Evolutionary conservation across 208 protist genomes (phyloP), one percentile per base, ranked within the genome.

Genomic region (Herpetomonas muscarum): DNA sequence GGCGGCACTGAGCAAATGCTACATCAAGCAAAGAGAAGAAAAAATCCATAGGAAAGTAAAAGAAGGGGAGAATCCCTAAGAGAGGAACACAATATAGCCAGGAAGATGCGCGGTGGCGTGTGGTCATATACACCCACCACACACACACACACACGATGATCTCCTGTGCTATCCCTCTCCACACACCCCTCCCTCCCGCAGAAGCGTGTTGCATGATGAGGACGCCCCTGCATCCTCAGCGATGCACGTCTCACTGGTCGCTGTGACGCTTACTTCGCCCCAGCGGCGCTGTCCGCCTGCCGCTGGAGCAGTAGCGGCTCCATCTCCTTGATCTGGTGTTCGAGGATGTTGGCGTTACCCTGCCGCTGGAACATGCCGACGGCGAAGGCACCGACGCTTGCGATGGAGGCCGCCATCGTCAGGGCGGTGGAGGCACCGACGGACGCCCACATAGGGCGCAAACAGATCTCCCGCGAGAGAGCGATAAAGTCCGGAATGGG

Each of bases 361-460:
- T 36, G 55, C 10, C 86, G 81, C 50, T 93, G 86, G 19, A 90
- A 73, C 36, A 80, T 63, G n/a, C 81, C 86, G 24, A 81, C 79
- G 5, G 67, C 64, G 26, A 90, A 60, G 21, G 76, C 73, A 13
- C 47, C 60, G 0, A 70, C 55, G 22, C 76, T 56, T 17, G 69
- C 28, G 25, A 89, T 22, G 13, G 78, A 67, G 19, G 65, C 55
- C 13, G 66, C 36, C 13, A 81, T 64, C 32, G 67, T 61, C 19
- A 77, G 31, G 2, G 44, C 46, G 1, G 66, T 68, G 1, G 68
- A 71, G 22, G 56, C 55, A 28, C 47, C 63, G n/a, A 55, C 21
- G 15, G 61, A 65, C 21, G 55, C 46, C 70, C 68, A 85, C 12
- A 76, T 22, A 22, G 63, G 62, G 13, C 65, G 70, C 44, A 50